Evolutionary conservation across 768 basidiomycete genomes (phyloP), one percentile per base, ranked within the genome.

Genomic region (Boletellus sp.): DNA sequence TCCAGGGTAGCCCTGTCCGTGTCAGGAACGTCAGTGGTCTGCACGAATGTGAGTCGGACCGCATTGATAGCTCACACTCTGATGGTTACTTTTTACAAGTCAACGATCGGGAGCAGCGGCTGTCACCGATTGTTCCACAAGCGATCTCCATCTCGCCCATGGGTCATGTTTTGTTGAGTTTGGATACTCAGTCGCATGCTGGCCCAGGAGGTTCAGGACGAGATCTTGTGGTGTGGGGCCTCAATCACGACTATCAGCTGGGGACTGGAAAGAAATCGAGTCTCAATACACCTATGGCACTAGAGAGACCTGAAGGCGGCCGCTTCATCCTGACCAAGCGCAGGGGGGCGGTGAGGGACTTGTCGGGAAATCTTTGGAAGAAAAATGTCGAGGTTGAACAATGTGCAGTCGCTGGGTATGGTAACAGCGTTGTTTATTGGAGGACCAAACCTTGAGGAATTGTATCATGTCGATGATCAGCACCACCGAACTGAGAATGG

Each of bases 1-100:
- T 83, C 0, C 87, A 88, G 59, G 77, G 82, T 38, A 73, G 72
- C 32, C 93, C 90, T 3, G 72, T 80, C 1, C 82, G 83, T 48
- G 85, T 87, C 3, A 92, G 84, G 68, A 82, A 80, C 38, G 75
- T 95, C 50, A 92, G 90, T 60, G 90, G 90, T 11, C 71, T 95
- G 22, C 70, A 78, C n/a, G 91, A 94, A 77, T 95, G 90, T 91
- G 61, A 72, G 87, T 28, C 8, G 6, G n/a, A 43, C 15, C 19
- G 12, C 24, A 50, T 44, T 28, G 28, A 19, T 37, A n/a, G 23
- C 31, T 37, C 28, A 17, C 7, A n/a, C 50, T 17, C 35, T 51
- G 54, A 52, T 47, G 45, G 35, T 51, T 3, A 45, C 28, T 36
- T 22, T 26, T 42, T 41, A 50, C 47, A 65, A 92, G 90, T 82